Conservation (phyloP, 164 flowering plant genomes). For the Hamamelis virginiana region DNA sequence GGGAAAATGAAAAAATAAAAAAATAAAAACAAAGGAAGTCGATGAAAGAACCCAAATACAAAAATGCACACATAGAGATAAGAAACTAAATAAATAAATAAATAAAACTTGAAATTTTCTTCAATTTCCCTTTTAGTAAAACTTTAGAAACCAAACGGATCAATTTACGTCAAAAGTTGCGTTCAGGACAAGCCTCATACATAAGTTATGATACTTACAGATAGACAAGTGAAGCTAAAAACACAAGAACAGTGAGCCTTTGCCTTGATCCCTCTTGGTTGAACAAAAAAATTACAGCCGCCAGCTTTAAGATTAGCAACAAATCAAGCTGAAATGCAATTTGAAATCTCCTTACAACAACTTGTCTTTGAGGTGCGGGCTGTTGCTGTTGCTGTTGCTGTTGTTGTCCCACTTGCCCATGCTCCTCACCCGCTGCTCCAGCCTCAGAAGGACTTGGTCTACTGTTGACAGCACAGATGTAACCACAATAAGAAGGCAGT, state of each 20-base stretch:
- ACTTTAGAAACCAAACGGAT: neutral
- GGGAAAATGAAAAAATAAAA: too few species aligned
- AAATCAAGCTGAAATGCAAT: too few species aligned
- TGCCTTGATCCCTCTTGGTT: too few species aligned
- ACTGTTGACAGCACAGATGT: slow-evolving; percentile 24
- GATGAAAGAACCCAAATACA: too few species aligned
- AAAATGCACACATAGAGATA: too few species aligned
- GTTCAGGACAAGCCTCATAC: neutral
- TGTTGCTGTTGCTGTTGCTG: slow-evolving; percentile 49
- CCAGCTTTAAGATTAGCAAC: too few species aligned
- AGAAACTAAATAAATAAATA: neutral
- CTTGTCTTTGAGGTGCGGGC: too few species aligned
- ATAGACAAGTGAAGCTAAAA: slow-evolving; percentile 73
- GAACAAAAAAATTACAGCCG: too few species aligned
- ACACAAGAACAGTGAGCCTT: slow-evolving; percentile 71
- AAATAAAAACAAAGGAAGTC: too few species aligned
- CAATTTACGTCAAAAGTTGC: neutral
- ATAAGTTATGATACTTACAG: slow-evolving; percentile 55
- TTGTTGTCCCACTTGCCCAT: slow-evolving; percentile 56
- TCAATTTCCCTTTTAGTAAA: too few species aligned
- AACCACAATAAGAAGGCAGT: neutral
- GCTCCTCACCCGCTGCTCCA: slow-evolving; percentile 50
- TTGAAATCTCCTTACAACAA: too few species aligned
- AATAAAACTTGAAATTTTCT: neutral
- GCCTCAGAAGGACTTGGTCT: slow-evolving; percentile 48